These are phyloP conservation scores for Cardamine chenopodiifolia DNA, from an alignment of 345 rosid genomes.

Conservation along the genomic window DNA sequence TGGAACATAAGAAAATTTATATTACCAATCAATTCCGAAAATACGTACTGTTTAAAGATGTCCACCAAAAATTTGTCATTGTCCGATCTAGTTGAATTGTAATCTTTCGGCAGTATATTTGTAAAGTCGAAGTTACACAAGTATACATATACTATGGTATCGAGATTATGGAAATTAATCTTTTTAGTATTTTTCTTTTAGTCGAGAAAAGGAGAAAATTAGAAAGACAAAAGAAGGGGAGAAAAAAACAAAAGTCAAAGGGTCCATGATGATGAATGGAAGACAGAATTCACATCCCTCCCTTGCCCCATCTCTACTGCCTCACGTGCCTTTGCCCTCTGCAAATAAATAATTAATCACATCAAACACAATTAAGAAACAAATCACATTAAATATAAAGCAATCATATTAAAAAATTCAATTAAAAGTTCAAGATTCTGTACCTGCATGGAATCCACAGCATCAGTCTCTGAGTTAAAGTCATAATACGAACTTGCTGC, in stretches of 20 bases:
- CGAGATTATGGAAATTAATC: conserved; percentile 15
- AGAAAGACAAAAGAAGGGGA: conserved; percentile 24
- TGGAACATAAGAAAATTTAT: too few relatives aligned
- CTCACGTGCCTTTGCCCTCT: conserved; percentile 69
- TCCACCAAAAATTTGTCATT: neutral
- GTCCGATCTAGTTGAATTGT: neutral
- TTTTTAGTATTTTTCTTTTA: neutral
- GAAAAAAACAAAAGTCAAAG: conserved; percentile 45
- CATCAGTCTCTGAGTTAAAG: conserved; percentile 71
- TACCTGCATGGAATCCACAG: conserved; percentile 58
- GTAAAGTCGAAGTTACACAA: conserved; percentile 33
- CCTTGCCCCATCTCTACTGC: conserved; percentile 59
- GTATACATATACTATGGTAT: conserved; percentile 32
- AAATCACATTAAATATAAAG: neutral
- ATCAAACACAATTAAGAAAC: neutral
- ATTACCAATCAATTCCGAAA: neutral
- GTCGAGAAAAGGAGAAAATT: conserved; percentile 14
- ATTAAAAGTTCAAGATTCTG: neutral
- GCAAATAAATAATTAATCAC: conserved; percentile 7
- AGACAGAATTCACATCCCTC: conserved; percentile 56
- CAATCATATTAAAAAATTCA: neutral
- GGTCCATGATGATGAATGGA: conserved; percentile 54
- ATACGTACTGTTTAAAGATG: neutral
- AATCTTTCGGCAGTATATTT: conserved; percentile 14
- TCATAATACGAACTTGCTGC: conserved; percentile 77